Evolutionary conservation across 202 grass and related monocot species (phyloP), one percentile per base, ranked within the genome.

Genomic region (Setaria viridis): DNA sequence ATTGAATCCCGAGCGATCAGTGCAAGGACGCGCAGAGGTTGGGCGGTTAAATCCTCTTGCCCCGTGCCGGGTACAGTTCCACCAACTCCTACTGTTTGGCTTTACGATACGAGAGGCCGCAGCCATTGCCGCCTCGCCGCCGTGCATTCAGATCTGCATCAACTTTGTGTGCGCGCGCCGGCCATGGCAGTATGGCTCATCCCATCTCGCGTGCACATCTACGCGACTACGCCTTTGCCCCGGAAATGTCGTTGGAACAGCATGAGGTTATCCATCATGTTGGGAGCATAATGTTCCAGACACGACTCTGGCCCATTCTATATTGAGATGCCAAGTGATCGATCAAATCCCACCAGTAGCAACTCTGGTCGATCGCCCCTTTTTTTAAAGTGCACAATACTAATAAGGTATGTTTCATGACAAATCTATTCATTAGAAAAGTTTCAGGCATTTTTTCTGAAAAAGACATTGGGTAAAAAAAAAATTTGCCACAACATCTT

Each of bases 41-140:
- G 53, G 67, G 67, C 2, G 15, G 68, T 80, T 51, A 80, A 88
- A 74, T 83, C 49, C 37, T 58, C 11, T 9, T 58, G 46, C 16
- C 35, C 49, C 48, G 13, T 65, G 29, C 37, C 9, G 56, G 54
- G 74, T 64, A 78, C 66, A 46, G 10, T 6, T 20, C 48, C 80
- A 49, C 67, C 76, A 74, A 68, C 81, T 16, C 67, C 33, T 9
- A 72, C 80, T 34, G 39, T 60, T 60, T 20, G 12, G 53, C 39
- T 82, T 82, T 82, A 71, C 66, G 15, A 70, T 19, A 15, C 19
- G 2, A 43, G 53, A 41, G 4, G 29, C 20, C 3, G 6, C 46
- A 30, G 69, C 47, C 60, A 34, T 72, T 47, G 12, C 43, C n/a
- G 20, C 42, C 9, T 20, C 68, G 11, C 68, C 19, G 67, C 67